phyloP scores from a whole-genome alignment of 2,329 filamentous ascomycete species.

The Cladosporium sp. region DNA sequence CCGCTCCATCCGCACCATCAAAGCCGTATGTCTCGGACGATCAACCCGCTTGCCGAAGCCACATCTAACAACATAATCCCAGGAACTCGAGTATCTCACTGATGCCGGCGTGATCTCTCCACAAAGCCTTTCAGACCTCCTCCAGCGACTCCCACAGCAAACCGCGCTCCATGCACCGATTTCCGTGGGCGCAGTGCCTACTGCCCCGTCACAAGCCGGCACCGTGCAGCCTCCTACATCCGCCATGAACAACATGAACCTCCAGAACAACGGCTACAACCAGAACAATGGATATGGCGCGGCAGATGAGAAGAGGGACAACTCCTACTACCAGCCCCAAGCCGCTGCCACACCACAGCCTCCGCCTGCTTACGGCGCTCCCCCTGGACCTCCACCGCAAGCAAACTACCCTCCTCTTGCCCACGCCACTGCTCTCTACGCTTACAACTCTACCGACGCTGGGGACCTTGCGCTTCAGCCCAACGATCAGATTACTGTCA shows the following conservation, averaged over 20 bases:
- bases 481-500: conserved; percentile 74
- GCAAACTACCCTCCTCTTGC: conserved; percentile 54
- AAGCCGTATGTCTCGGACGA: conserved; percentile 64
- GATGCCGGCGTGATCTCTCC: conserved; percentile 77
- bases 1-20: conserved; percentile 81
- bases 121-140: conserved; percentile 69
- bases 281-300: conserved; percentile 21
- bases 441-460: conserved; percentile 72
- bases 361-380: conserved; percentile 52
- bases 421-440: conserved; percentile 76
- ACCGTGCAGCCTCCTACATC: conserved; percentile 22
- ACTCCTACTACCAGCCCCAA: conserved; percentile 36
- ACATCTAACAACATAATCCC: conserved; percentile 5
- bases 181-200: conserved; percentile 34
- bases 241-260: conserved; percentile 31
- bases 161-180: conserved; percentile 49
- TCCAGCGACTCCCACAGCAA: conserved; percentile 69
- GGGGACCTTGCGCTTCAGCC: conserved; percentile 78
- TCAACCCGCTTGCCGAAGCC: not conserved
- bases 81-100: conserved; percentile 89
- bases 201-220: conserved; percentile 20
- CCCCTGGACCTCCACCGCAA: conserved; percentile 46
- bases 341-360: conserved; percentile 35
- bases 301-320: conserved; percentile 32
- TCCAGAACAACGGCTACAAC: conserved; percentile 13